Conservation (phyloP, 192 early-diverging fungal species). For the Martensiomyces pterosporus region DNA sequence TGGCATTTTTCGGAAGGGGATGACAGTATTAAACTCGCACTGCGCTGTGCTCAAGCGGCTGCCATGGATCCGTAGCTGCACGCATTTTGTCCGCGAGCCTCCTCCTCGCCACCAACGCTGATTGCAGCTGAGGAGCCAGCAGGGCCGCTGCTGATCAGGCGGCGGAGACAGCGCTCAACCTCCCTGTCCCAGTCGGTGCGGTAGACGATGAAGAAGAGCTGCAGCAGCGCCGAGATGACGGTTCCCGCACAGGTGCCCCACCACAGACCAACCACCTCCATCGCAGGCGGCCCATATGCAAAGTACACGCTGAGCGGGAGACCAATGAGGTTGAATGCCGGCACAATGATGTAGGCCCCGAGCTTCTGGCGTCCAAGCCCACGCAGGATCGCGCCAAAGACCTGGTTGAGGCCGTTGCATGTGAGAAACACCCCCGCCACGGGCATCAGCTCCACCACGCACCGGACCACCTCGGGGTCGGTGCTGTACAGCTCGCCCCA, state of each 20-base stretch:
- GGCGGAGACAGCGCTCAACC: constrained; percentile 28
- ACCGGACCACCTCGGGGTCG: background rate
- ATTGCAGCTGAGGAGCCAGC: background rate
- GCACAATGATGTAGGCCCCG: constrained; percentile 46
- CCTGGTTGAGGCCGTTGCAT: constrained; percentile 43
- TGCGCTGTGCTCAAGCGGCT: background rate
- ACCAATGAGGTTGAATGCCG: constrained; percentile 48
- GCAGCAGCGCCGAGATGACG: constrained; percentile 16
- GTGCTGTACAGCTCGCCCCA: constrained; percentile 55
- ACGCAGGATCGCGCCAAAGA: constrained; percentile 51
- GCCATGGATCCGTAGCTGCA: background rate
- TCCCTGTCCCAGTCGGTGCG: constrained; percentile 23
- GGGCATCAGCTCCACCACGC: constrained; percentile 2
- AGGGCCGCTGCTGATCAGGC: constrained; percentile 18
- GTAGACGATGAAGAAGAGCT: constrained; percentile 15
- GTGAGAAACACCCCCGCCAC: constrained; percentile 5
- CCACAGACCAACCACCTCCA: constrained; percentile 65
- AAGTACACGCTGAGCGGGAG: constrained; percentile 51
- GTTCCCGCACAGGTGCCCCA: constrained; percentile 51
- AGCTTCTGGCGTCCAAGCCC: constrained; percentile 53
- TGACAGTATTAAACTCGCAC: background rate
- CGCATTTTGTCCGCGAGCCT: background rate
- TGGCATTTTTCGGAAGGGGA: background rate
- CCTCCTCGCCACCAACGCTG: constrained; percentile 11
- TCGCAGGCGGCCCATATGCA: constrained; percentile 44